Evolutionary conservation across 1,139 yeast genomes (phyloP).

Genomic region (Magnusiomyces paraingens): DNA sequence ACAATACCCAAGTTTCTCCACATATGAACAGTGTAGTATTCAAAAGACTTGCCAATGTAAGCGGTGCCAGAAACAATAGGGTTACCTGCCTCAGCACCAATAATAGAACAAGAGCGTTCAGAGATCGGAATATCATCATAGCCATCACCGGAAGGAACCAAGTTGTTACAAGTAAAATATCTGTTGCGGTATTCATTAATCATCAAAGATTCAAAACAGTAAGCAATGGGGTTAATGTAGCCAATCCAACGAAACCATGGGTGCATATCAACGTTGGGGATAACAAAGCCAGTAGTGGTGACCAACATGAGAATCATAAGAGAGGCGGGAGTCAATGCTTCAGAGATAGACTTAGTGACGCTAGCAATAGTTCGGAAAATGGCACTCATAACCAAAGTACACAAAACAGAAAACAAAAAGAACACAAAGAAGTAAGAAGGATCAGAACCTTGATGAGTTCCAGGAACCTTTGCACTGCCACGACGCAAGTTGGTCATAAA

Average conservation of each 20-base stretch:
- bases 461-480: slow-evolving; percentile 2
- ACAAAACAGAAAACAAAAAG: slow-evolving; percentile 45
- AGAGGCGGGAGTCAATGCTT: slow-evolving; percentile 71
- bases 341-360: slow-evolving; percentile 48
- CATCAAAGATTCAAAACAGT: slow-evolving; percentile 42
- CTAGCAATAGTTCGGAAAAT: slow-evolving; percentile 68
- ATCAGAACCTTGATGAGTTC: slow-evolving; percentile 18
- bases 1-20: slow-evolving; percentile 79
- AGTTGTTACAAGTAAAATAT: slow-evolving; percentile 36
- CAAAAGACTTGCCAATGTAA: slow-evolving; percentile 41
- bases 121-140: slow-evolving; percentile 36
- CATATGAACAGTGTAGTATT: slow-evolving; percentile 48
- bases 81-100: slow-evolving; percentile 54
- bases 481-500: slow-evolving; percentile 64
- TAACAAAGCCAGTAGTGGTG: slow-evolving; percentile 47
- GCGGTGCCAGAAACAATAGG: slow-evolving; percentile 41
- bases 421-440: slow-evolving; percentile 68
- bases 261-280: slow-evolving; percentile 43
- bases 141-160: slow-evolving; percentile 44
- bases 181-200: slow-evolving; percentile 35
- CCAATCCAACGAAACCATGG: slow-evolving; percentile 50
- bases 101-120: slow-evolving; percentile 48
- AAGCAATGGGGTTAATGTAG: slow-evolving; percentile 44
- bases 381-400: slow-evolving; percentile 63
- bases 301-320: slow-evolving; percentile 48